Evolutionary conservation across 441 rosid species (phyloP).

Genomic region (Caryocar brasiliense): DNA sequence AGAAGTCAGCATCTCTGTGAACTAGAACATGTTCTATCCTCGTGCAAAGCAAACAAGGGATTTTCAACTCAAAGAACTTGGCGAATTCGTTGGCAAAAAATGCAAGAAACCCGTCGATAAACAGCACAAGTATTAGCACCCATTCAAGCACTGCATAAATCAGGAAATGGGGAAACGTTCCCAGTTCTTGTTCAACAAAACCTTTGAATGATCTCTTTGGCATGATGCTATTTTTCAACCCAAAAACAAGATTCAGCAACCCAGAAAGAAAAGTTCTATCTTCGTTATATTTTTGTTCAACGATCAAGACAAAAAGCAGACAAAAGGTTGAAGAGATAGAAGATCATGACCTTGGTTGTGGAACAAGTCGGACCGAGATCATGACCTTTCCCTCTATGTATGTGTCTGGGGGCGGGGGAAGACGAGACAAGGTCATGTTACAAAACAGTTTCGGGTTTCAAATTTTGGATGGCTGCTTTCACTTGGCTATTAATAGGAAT

Average conservation of each 20-base stretch:
- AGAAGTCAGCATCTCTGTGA: slow-evolving; percentile 43
- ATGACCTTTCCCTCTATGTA: slow-evolving; percentile 25
- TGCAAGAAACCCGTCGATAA: slow-evolving; percentile 69
- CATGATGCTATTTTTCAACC: slow-evolving; percentile 17
- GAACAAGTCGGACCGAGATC: slow-evolving; percentile 23
- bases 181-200: slow-evolving; percentile 68
- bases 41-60: slow-evolving; percentile 88
- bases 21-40: slow-evolving; percentile 72
- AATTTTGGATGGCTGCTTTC: slow-evolving; percentile 22
- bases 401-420: slow-evolving; percentile 6
- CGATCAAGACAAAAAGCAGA: neutral
- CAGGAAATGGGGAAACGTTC: slow-evolving; percentile 45
- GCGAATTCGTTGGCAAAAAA: slow-evolving; percentile 59
- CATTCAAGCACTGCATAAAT: slow-evolving; percentile 79
- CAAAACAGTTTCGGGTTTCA: slow-evolving; percentile 19
- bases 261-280: neutral
- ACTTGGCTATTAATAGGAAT: slow-evolving; percentile 21
- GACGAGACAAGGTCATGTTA: slow-evolving; percentile 7
- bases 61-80: slow-evolving; percentile 56
- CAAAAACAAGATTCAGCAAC: slow-evolving; percentile 3
- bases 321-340: slow-evolving; percentile 10
- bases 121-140: slow-evolving; percentile 55
- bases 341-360: slow-evolving; percentile 40
- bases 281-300: neutral
- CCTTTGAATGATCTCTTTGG: slow-evolving; percentile 48